phyloP scores from a whole-genome alignment of 2,329 filamentous ascomycete species.

The Amesomyces nigricolor region DNA sequence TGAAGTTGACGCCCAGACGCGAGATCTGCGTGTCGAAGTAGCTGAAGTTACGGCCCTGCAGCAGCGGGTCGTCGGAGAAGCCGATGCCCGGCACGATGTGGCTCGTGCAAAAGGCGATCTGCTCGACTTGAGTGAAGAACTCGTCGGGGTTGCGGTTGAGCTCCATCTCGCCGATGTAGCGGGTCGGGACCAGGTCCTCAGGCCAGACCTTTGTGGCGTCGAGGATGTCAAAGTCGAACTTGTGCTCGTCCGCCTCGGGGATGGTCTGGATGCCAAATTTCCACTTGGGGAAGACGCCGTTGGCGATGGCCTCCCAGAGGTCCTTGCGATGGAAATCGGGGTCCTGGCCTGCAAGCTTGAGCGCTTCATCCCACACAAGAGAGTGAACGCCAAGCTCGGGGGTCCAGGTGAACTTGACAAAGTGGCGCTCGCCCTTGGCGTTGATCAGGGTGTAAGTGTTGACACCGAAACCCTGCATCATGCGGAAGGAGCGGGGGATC shows the following conservation, averaged over 20 bases:
- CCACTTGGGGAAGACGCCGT: constrained; percentile 27
- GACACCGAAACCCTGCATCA: constrained; percentile 84
- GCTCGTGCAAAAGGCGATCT: constrained; percentile 74
- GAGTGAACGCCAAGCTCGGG: constrained; percentile 56
- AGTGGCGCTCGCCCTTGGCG: constrained; percentile 60
- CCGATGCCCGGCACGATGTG: constrained; percentile 76
- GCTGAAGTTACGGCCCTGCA: constrained; percentile 66
- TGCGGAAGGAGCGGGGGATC: constrained; percentile 69
- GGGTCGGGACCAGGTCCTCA: constrained; percentile 67
- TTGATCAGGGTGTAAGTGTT: constrained; percentile 71
- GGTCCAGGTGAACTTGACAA: constrained; percentile 74
- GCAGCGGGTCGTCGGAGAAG: constrained; percentile 68
- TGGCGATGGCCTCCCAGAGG: constrained; percentile 27
- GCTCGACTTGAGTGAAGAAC: constrained; percentile 77
- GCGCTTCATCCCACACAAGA: constrained; percentile 28
- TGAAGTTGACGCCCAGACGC: constrained; percentile 67
- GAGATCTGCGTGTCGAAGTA: constrained; percentile 65
- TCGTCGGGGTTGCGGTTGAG: constrained; percentile 77
- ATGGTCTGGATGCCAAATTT: constrained; percentile 65
- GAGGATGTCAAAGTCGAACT: constrained; percentile 80
- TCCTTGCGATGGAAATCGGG: constrained; percentile 29
- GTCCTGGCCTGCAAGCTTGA: constrained; percentile 27
- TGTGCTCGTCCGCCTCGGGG: constrained; percentile 62
- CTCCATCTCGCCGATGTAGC: constrained; percentile 73
- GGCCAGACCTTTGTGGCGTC: constrained; percentile 86